A percentile compares a stretch with the other conserved stretches of the same genome.
phyloP scores from a whole-genome alignment of 345 rosid species.

The Salix arbutifolia region DNA sequence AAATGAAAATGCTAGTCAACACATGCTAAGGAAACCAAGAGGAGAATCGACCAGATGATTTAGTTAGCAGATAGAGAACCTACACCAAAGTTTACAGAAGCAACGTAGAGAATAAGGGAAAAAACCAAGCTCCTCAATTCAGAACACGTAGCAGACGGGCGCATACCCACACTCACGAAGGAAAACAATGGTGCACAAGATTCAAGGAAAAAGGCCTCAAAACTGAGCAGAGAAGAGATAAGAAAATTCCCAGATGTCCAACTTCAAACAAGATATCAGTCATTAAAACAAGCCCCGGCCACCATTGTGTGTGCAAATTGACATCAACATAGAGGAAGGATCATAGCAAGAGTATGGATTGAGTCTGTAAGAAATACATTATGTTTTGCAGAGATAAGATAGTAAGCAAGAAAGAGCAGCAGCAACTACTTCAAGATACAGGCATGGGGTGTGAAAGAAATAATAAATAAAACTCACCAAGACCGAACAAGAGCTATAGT shows the following conservation, averaged over 20 bases:
- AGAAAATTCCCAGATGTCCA: neutral
- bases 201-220: neutral
- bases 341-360: too few species aligned
- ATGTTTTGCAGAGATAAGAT: too few species aligned
- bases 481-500: neutral
- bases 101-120: neutral
- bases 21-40: neutral
- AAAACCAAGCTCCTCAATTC: neutral
- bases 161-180: neutral
- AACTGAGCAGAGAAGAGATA: neutral
- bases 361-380: too few species aligned
- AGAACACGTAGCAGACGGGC: neutral
- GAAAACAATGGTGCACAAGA: neutral
- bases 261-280: neutral
- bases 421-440: too few species aligned
- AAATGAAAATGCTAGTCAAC: neutral
- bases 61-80: neutral
- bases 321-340: too few species aligned
- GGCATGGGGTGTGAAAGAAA: too few species aligned
- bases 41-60: too few species aligned
- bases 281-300: neutral
- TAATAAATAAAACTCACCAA: conserved; percentile 41
- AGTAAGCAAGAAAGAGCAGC: too few species aligned
- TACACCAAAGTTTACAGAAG: neutral
- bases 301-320: too few species aligned